Evolutionary conservation across 306 rosid genomes (phyloP), one percentile per base, ranked within the genome.

Genomic region (Sechiopsis laciniata): DNA sequence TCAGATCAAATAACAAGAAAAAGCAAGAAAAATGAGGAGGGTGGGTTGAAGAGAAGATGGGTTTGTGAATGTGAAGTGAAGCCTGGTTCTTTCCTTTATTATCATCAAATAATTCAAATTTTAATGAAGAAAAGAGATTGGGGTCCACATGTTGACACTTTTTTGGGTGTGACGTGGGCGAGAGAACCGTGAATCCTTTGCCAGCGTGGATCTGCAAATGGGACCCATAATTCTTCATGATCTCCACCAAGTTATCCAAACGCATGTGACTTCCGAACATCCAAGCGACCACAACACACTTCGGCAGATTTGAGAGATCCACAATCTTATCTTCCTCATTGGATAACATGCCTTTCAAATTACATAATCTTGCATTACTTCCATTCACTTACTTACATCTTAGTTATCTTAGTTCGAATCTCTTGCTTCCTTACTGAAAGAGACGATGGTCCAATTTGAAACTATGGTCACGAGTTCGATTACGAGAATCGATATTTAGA

Each of bases 181-280:
- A 81, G 22, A 21, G 83, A 68, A 57, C 13, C 26, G 55, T 76
- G 85, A 86, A 87, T 90, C 35, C 86, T 90, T 92, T 90, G 16
- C 87, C 96, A 87, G 88, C 96, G 75, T 92, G 98, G 98, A 85
- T 6, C 45, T 26, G 29, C 29, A 26, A 26, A 26, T 26, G n/a
- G 13, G 55, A 20, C 68, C 68, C 35, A 26, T 26, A 0, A 17
- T 55, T 55, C 22, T n/a, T 55, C 40, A 60, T 63, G 22, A 63
- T 4, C 5, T 32, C 50, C 8, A n/a, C 21, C 13, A 79, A 77
- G 86, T 84, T 88, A 78, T 92, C 92, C 88, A 60, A 62, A 2
- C 22, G 76, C 76, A 77, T 59, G 75, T 52, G 69, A 65, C 17
- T 15, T 40, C 50, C 10, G 54, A 42, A 29, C 22, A 50, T 55